phyloP scores from a whole-genome alignment of 2,329 filamentous ascomycete genomes.

The Plenodomus biglobosus region DNA sequence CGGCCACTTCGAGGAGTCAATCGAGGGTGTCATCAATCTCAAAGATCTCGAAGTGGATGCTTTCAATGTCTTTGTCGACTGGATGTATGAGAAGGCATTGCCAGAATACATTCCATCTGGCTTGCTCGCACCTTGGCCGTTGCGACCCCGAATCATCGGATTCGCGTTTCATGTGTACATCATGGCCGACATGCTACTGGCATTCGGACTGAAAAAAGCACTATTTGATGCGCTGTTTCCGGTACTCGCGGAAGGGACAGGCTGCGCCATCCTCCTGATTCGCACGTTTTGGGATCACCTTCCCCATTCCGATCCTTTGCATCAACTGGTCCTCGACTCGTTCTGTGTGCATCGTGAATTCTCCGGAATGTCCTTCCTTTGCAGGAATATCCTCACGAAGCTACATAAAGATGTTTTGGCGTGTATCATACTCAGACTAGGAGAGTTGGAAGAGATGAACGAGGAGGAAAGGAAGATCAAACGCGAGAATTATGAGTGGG shows the following conservation, averaged over 20 bases:
- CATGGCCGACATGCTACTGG: not conserved
- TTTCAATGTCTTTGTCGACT: conserved; percentile 9
- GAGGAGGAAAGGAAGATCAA: too few relatives aligned
- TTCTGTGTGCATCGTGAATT: too few relatives aligned
- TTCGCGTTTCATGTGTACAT: not conserved
- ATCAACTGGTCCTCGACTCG: too few relatives aligned
- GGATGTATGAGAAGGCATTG: conserved; percentile 7
- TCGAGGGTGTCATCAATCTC: not conserved
- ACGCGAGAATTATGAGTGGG: too few relatives aligned
- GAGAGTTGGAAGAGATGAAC: too few relatives aligned
- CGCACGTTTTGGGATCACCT: not conserved
- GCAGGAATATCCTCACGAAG: too few relatives aligned
- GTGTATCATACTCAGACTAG: too few relatives aligned
- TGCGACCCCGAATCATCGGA: not conserved
- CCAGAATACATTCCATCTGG: too few relatives aligned
- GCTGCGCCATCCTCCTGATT: not conserved
- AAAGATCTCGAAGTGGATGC: not conserved
- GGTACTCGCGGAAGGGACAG: not conserved
- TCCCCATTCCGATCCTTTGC: not conserved
- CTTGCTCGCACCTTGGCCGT: too few relatives aligned
- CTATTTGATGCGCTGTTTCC: not conserved
- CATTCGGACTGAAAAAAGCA: not conserved
- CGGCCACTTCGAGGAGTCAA: not conserved
- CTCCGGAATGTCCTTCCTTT: too few relatives aligned
- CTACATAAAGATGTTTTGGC: too few relatives aligned